A percentile compares a stretch with the other conserved stretches of the same genome.
Evolutionary conservation across 805 yeast genomes (phyloP).

Genomic region (Ogataea henricii): DNA sequence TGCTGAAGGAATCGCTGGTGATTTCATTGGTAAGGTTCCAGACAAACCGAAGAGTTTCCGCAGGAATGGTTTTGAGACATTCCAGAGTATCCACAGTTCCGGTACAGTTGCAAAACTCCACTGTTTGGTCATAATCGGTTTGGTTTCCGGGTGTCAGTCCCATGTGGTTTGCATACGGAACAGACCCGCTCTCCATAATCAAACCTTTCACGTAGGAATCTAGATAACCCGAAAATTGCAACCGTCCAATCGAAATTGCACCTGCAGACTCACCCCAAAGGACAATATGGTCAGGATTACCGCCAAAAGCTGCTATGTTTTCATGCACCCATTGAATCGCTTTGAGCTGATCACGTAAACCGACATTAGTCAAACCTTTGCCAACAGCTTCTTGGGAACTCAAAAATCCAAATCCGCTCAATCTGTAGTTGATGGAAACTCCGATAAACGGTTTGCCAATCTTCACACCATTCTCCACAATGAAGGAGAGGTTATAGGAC

Average conservation of each 20-base stretch:
- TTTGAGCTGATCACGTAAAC: constrained; percentile 2
- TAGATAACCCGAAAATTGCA: background rate
- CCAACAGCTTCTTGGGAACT: constrained; percentile 2
- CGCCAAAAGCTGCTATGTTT: constrained; percentile 1
- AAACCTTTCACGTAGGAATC: background rate
- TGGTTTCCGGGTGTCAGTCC: background rate
- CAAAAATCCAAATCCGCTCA: constrained; percentile 3
- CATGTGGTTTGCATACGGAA: background rate
- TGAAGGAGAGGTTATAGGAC: background rate
- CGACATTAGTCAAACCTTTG: constrained; percentile 2
- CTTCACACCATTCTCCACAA: constrained; percentile 2
- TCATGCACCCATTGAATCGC: constrained; percentile 5
- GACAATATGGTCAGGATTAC: constrained; percentile 3
- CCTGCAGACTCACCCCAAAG: constrained; percentile 8
- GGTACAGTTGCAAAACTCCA: background rate
- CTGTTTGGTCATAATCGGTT: constrained; percentile 1
- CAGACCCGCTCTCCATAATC: constrained; percentile 3
- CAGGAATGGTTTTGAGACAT: constrained; percentile 1
- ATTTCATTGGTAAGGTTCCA: constrained; percentile 4
- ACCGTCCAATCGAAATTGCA: background rate
- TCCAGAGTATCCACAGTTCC: constrained; percentile 1
- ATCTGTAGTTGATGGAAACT: constrained; percentile 3
- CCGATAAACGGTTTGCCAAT: constrained; percentile 4
- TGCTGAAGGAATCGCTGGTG: background rate
- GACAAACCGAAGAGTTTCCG: background rate